Conservation (phyloP, 352 stramenopile genomes). For the Phytophthora sp. region DNA sequence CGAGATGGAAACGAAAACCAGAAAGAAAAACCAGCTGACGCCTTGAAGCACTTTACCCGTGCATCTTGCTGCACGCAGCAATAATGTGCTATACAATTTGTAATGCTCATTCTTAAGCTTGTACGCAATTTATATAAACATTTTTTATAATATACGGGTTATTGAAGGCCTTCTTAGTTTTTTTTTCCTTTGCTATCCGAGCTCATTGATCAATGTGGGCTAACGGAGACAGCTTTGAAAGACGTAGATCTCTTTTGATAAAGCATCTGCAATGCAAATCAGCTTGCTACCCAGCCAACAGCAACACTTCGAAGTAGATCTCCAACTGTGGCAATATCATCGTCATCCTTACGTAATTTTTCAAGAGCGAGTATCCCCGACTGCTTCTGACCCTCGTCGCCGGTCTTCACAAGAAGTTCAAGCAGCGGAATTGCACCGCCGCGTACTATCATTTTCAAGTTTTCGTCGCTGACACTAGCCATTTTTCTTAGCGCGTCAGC, state of each 20-base stretch:
- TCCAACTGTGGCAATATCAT: neutral
- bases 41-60: too few relatives aligned
- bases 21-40: too few relatives aligned
- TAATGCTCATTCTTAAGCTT: too few relatives aligned
- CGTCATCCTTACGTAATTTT: neutral
- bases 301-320: neutral
- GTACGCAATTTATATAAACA: too few relatives aligned
- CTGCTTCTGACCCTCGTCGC: neutral
- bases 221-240: neutral
- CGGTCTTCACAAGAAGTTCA: neutral
- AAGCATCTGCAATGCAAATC: neutral
- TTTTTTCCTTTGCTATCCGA: too few relatives aligned
- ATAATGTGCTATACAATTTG: too few relatives aligned
- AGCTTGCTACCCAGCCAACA: slow-evolving; percentile 1
- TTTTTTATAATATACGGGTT: too few relatives aligned
- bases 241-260: neutral
- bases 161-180: too few relatives aligned
- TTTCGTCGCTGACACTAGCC: slow-evolving; percentile 8
- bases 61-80: too few relatives aligned
- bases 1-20: too few relatives aligned
- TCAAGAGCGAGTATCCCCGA: neutral
- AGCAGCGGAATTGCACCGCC: slow-evolving; percentile 8
- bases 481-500: slow-evolving; percentile 2
- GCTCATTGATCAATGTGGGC: neutral
- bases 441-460: neutral